Percentiles rank a stretch among this genome's conserved stretches.
These are phyloP conservation scores for Crucihimalaya himalaica DNA, from an alignment of 345 rosid species.

Conservation along the genomic window DNA sequence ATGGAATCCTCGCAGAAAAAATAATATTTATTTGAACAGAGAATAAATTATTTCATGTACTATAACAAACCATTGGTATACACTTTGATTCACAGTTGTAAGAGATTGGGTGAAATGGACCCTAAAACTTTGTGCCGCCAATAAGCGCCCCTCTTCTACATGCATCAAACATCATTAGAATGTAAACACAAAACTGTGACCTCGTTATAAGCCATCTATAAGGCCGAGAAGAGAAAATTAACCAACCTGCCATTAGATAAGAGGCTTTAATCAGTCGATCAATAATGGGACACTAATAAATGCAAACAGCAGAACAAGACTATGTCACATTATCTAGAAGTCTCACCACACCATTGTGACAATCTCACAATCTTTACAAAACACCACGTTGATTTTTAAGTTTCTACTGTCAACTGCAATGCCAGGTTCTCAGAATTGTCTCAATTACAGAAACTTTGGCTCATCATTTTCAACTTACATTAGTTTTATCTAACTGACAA, in stretches of 20 bases:
- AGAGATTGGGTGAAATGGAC: conserved; percentile 36
- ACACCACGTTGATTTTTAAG: conserved; percentile 1
- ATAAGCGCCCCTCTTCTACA: conserved; percentile 49
- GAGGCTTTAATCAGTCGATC: conserved; percentile 30
- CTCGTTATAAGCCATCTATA: conserved; percentile 31
- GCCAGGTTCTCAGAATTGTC: conserved; percentile 4
- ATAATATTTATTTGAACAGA: conserved; percentile 23
- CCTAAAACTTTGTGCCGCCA: conserved; percentile 49
- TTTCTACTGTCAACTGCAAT: not conserved
- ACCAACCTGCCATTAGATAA: conserved; percentile 44
- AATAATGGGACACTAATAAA: not conserved
- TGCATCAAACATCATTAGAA: conserved; percentile 37
- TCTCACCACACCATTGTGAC: not conserved
- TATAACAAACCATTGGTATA: conserved; percentile 32
- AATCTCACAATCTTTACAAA: not conserved
- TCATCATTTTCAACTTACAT: not conserved
- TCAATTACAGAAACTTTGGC: conserved; percentile 4
- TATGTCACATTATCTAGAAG: conserved; percentile 1
- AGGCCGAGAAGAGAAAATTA: conserved; percentile 23
- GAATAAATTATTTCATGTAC: conserved; percentile 3
- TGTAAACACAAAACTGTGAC: conserved; percentile 36
- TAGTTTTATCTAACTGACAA: conserved; percentile 5
- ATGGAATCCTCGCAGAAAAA: conserved; percentile 9
- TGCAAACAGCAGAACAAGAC: conserved; percentile 17
- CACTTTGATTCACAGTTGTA: conserved; percentile 31